Evolutionary conservation across 306 rosid species (phyloP), one percentile per base, ranked within the genome.

Genomic region (Vigna angularis): DNA sequence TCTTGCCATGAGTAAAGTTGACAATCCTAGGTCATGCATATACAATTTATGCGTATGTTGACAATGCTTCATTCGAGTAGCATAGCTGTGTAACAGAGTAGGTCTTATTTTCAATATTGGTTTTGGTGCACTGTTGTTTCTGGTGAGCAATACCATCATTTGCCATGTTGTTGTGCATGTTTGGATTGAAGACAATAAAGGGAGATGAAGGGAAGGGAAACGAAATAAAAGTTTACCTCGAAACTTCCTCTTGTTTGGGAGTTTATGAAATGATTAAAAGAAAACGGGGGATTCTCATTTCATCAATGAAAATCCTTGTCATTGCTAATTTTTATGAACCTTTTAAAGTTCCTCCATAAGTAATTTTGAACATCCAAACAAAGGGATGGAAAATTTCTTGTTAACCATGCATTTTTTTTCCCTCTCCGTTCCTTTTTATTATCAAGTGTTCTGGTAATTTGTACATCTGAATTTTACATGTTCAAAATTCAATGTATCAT

Each of bases 401-500:
- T 53, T 17, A 32, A 9, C 47, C 63, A 48, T 74, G 14, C 57
- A 16, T 66, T 73, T 15, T 17, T 20, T 22, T 47, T 45, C 69
- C 51, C 18, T 8, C 17, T 18, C 42, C 51, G 52, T 63, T 59
- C 56, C 55, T n/a, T 53, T 45, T 38, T 75, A 30, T 11, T 68
- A 58, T 57, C 44, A 61, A 40, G 61, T 61, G 48, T 50, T 63
- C 28, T 45, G 69, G 45, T 52, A 30, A 42, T 56, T 20, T 45
- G 68, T 58, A 42, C 61, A 30, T 61, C 20, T 82, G 74, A 71
- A 36, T 17, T 70, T 71, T 30, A 50, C 45, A 15, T 20, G n/a
- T 22, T 76, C 70, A 52, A 28, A 70, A 15, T 7, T 71, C 70
- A 30, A 28, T 70, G 0, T 9, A 30, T 70, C 0, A 14, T 22